phyloP scores from a whole-genome alignment of 805 yeast genomes.

The Scheffersomyces ergatensis region DNA sequence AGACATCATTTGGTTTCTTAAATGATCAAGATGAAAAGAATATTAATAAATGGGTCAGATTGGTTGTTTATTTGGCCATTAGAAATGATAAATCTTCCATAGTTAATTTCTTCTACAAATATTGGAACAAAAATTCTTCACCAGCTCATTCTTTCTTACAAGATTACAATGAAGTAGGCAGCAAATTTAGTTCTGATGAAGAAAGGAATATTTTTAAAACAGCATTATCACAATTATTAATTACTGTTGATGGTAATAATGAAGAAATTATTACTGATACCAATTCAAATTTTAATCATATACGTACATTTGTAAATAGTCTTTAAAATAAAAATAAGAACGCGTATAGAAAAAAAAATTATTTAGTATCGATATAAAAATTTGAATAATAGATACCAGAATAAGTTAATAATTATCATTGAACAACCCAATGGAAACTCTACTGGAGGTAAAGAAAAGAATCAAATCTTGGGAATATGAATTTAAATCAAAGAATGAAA shows the following conservation, averaged over 20 bases:
- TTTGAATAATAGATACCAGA: too few species aligned
- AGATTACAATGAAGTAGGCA: conserved; percentile 13
- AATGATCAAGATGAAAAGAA: conserved; percentile 2
- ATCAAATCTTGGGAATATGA: conserved; percentile 41
- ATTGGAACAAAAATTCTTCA: conserved; percentile 24
- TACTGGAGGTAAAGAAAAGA: conserved; percentile 19
- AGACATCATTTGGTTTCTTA: conserved; percentile 14
- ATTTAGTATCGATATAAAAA: too few species aligned
- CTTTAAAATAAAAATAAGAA: too few species aligned
- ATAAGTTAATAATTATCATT: too few species aligned
- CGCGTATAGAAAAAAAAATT: too few species aligned
- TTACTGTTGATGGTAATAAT: conserved; percentile 9
- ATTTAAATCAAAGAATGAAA: conserved; percentile 23
- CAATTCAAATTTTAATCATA: conserved; percentile 4
- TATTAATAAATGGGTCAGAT: conserved; percentile 26
- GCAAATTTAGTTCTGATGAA: conserved; percentile 14
- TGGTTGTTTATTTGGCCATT: conserved; percentile 30
- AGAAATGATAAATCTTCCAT: conserved; percentile 23
- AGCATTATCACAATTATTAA: conserved; percentile 18
- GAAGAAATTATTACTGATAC: too few species aligned
- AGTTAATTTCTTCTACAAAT: conserved; percentile 23
- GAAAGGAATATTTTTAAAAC: conserved; percentile 20
- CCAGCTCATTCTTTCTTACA: conserved; percentile 22
- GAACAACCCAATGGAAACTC: neutral
- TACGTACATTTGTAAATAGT: conserved; percentile 6